Evolutionary conservation across 2,329 filamentous ascomycete genomes (phyloP).

Genomic region (Epichloe gansuensis): DNA sequence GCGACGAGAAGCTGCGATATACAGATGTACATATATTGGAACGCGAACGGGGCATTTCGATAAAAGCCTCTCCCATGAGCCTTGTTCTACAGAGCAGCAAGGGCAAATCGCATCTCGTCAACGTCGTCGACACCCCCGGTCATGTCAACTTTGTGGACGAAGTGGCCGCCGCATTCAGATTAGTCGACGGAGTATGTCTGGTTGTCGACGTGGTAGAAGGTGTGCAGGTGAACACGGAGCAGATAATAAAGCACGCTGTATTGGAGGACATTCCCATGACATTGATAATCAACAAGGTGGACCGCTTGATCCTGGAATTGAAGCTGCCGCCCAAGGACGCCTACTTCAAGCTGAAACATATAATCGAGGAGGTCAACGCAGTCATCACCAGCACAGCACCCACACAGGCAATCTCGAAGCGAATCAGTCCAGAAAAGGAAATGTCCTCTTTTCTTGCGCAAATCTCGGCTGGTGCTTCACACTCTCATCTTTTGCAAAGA

Average conservation of each 20-base stretch:
- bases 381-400: constrained; percentile 82
- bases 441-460: constrained; percentile 92
- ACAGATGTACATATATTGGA: constrained; percentile 88
- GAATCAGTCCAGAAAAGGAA: constrained; percentile 90
- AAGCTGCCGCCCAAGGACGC: constrained; percentile 90
- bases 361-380: constrained; percentile 97
- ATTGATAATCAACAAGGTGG: constrained; percentile 93
- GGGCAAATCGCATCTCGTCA: constrained; percentile 90
- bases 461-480: constrained; percentile 97
- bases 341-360: constrained; percentile 97
- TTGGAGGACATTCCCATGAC: constrained; percentile 81
- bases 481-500: constrained; percentile 82
- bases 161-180: constrained; percentile 72
- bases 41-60: constrained; percentile 76
- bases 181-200: constrained; percentile 85
- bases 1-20: constrained; percentile 85
- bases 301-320: constrained; percentile 84
- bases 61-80: constrained; percentile 92
- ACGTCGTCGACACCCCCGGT: constrained; percentile 89
- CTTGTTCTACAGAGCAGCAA: constrained; percentile 77
- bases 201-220: constrained; percentile 96
- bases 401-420: constrained; percentile 62
- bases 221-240: constrained; percentile 96
- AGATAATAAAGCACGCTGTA: constrained; percentile 92
- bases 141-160: constrained; percentile 99